phyloP scores from a whole-genome alignment of 2,329 filamentous ascomycete species.

The Trichophyton verrucosum region DNA sequence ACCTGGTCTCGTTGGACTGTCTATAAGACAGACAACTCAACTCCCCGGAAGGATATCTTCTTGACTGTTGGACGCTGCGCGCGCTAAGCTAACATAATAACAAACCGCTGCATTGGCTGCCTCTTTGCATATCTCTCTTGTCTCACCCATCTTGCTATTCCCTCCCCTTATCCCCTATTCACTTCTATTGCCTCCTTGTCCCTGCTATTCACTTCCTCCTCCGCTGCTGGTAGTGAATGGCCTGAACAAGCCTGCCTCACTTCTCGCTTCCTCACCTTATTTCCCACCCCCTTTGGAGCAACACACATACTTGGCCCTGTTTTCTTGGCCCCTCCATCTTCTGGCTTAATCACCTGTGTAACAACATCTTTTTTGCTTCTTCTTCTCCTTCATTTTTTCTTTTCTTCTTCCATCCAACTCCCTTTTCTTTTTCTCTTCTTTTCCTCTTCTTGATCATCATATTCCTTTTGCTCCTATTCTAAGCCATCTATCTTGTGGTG shows the following conservation, averaged over 20 bases:
- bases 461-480: not conserved
- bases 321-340: conserved; percentile 1
- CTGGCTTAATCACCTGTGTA: not conserved
- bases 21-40: too few species aligned
- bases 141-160: not conserved
- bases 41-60: not conserved
- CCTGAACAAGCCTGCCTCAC: not conserved
- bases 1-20: too few species aligned
- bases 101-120: not conserved
- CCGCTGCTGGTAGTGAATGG: not conserved
- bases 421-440: not conserved
- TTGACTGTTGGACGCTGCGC: not conserved
- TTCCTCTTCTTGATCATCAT: not conserved
- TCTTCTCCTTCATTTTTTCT: not conserved
- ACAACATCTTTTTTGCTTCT: not conserved
- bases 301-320: not conserved
- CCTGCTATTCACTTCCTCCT: not conserved
- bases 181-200: not conserved
- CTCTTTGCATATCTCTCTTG: not conserved
- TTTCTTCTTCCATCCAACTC: not conserved
- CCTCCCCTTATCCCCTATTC: not conserved
- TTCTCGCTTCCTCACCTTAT: not conserved
- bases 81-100: not conserved
- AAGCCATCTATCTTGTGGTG: not conserved
- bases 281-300: not conserved